A percentile compares a stretch with the other conserved stretches of the same genome.
phyloP scores from a whole-genome alignment of 176 grass and related monocot genomes.

The Juncus effusus region DNA sequence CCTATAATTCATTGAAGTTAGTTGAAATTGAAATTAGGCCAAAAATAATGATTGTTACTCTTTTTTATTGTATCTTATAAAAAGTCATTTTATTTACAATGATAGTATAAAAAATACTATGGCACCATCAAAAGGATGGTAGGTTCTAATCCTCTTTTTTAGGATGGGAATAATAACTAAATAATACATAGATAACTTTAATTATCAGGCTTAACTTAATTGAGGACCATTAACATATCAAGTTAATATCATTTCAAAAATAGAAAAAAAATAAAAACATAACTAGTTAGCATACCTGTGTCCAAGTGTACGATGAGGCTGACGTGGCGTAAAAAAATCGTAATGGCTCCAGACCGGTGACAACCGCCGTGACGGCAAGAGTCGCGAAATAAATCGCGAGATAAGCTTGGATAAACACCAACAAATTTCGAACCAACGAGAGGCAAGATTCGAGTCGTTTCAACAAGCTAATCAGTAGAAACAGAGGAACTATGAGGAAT shows the following conservation, averaged over 20 bases:
- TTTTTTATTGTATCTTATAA: too few species aligned
- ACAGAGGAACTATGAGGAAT: constrained; percentile 57
- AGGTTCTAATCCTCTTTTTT: too few species aligned
- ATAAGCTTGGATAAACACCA: constrained; percentile 85
- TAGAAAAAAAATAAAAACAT: neutral
- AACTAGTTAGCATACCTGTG: constrained; percentile 41
- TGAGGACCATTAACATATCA: too few species aligned
- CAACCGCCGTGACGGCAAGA: constrained; percentile 64
- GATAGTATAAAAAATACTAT: too few species aligned
- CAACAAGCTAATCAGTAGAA: constrained; percentile 65
- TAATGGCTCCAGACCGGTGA: constrained; percentile 80
- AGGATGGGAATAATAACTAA: too few species aligned
- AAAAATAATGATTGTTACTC: too few species aligned
- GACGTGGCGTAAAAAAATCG: constrained; percentile 94
- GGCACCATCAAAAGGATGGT: too few species aligned
- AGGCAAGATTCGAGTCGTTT: constrained; percentile 62
- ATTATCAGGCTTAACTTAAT: too few species aligned
- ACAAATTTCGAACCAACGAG: constrained; percentile 58
- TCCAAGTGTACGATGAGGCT: constrained; percentile 74
- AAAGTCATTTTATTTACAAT: too few species aligned
- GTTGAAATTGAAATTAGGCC: too few species aligned
- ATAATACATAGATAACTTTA: too few species aligned
- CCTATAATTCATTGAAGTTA: neutral
- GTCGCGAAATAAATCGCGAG: constrained; percentile 98
- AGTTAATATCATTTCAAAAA: neutral